phyloP scores from a whole-genome alignment of 2,329 filamentous ascomycete species.

The Penicillium rolfsii region DNA sequence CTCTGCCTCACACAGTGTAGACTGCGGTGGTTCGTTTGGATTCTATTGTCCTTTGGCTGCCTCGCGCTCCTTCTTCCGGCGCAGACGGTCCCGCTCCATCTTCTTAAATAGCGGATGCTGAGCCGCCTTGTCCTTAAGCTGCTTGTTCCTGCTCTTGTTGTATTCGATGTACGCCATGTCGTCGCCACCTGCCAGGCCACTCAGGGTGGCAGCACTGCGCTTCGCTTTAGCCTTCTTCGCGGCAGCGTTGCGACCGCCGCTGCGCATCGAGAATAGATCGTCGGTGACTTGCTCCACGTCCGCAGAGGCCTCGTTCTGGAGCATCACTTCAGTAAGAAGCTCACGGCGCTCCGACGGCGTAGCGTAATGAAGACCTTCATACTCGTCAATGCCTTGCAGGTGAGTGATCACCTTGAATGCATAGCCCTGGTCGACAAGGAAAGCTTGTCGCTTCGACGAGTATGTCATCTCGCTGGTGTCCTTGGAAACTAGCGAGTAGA shows the following conservation, averaged over 20 bases:
- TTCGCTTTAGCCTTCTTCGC: slow-evolving; percentile 63
- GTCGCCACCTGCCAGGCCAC: slow-evolving; percentile 85
- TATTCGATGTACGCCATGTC: slow-evolving; percentile 96
- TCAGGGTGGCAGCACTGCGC: slow-evolving; percentile 81
- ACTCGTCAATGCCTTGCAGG: slow-evolving; percentile 84
- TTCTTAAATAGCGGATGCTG: slow-evolving; percentile 69
- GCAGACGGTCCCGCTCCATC: slow-evolving; percentile 64
- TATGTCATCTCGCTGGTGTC: slow-evolving; percentile 99
- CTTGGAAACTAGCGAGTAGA: slow-evolving; percentile 96
- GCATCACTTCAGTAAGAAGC: slow-evolving; percentile 82
- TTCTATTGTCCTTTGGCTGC: neutral
- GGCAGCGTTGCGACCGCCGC: slow-evolving; percentile 40
- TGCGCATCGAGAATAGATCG: slow-evolving; percentile 66
- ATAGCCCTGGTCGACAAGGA: slow-evolving; percentile 96
- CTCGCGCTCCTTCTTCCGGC: slow-evolving; percentile 54
- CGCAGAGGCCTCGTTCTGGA: slow-evolving; percentile 77
- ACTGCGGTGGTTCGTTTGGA: neutral
- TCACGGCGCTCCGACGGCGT: slow-evolving; percentile 80
- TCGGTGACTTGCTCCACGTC: slow-evolving; percentile 72
- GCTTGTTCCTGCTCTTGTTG: slow-evolving; percentile 72
- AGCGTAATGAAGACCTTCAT: slow-evolving; percentile 77
- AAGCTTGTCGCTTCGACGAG: slow-evolving; percentile 93
- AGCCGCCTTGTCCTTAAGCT: slow-evolving; percentile 64
- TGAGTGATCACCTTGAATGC: slow-evolving; percentile 99
- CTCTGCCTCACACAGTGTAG: neutral